These are phyloP conservation scores for Tulasnella sp. DNA, from an alignment of 768 basidiomycete species.

Conservation along the genomic window DNA sequence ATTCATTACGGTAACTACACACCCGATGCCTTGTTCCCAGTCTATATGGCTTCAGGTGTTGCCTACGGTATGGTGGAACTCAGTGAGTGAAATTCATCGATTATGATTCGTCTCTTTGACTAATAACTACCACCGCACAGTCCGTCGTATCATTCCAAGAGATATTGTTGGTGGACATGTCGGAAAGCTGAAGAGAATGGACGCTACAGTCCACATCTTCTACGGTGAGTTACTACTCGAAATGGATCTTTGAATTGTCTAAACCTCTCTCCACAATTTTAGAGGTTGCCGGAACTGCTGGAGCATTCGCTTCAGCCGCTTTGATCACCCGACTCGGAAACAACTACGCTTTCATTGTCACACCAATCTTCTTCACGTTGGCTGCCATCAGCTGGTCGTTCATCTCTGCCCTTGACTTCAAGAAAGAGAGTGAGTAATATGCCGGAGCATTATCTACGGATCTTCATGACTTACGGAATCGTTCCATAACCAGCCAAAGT, in stretches of 20 bases:
- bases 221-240: background rate
- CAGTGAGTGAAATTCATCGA: too few relatives aligned
- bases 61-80: too few relatives aligned
- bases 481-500: background rate
- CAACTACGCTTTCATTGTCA: slow-evolving; percentile 20
- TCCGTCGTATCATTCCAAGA: too few relatives aligned
- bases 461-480: background rate
- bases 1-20: too few relatives aligned
- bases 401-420: slow-evolving; percentile 12
- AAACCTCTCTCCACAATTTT: slow-evolving; percentile 21
- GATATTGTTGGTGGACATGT: too few relatives aligned
- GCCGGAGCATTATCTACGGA: background rate
- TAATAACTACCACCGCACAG: too few relatives aligned
- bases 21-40: too few relatives aligned
- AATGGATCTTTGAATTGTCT: background rate
- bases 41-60: too few relatives aligned
- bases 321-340: slow-evolving; percentile 22
- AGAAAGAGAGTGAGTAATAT: background rate
- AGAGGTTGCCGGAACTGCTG: slow-evolving; percentile 25
- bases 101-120: too few relatives aligned
- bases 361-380: slow-evolving; percentile 19
- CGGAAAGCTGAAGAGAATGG: slow-evolving; percentile 21
- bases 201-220: slow-evolving; percentile 18
- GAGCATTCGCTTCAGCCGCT: slow-evolving; percentile 22
- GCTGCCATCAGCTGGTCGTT: slow-evolving; percentile 18